Evolutionary conservation across 1,139 yeast species (phyloP), one percentile per base, ranked within the genome.

Genomic region (Scheffersomyces parashehatae): DNA sequence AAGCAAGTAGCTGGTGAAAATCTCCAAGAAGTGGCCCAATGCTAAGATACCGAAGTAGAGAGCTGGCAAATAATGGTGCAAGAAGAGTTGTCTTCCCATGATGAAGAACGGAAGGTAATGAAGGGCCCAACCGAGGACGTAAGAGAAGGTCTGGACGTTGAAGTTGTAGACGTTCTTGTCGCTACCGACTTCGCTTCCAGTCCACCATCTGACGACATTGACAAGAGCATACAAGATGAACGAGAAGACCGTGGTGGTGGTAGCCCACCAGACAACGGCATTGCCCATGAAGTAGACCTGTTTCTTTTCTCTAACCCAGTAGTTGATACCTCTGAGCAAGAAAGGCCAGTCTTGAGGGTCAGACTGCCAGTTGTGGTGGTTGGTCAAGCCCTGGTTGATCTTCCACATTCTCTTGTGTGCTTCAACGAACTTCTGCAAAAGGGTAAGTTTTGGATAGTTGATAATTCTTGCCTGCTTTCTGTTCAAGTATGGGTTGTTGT

Each of bases 31-130:
- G 62, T 90, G 97, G 26, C 95, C 93, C 47, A 93, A 70, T 0
- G 91, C 90, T 53, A 93, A 75, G 44, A 91, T 76, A 37, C 93
- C 95, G 66, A 93, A 91, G 70, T 90, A 93, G 41, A 88, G 81
- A 3, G 97, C 86, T 43, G 96, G 97, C 53, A 93, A 73, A 64
- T 93, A 91, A 65, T 91, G 98, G 64, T 91, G 97, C 57, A 93
- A 73, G 73, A 91, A 91, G 66, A 93, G 71, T 69, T 90, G 98
- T 67, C 98, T 85, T 28, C 86, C 93, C 98, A 91, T 91, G 49
- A 93, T 73, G 73, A 81, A 91, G 45, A 93, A 91, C 49, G 99
- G 99, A 55, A 78, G 69, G 62, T 83, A 88, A 66, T 93, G 98
- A 48, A 88, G 55, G 31, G 77, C 77, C 95, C 96, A 93, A 31